Percentiles rank a stretch among this genome's conserved stretches.
Evolutionary conservation across 345 rosid genomes (phyloP).

Genomic region (Bruguiera parviflora): DNA sequence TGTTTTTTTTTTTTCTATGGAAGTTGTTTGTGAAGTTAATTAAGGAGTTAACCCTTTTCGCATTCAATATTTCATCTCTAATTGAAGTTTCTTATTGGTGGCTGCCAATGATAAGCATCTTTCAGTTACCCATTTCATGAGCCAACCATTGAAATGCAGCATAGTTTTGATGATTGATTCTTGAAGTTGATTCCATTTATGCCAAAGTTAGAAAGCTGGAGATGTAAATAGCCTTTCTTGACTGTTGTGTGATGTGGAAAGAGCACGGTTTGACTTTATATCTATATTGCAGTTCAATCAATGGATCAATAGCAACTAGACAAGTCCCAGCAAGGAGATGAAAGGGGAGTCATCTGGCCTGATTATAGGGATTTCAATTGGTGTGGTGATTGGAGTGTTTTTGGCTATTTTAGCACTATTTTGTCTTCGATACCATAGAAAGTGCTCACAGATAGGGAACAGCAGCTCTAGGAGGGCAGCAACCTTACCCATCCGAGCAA

Average conservation of each 20-base stretch:
- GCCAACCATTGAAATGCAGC: not conserved
- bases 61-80: conserved; percentile 5
- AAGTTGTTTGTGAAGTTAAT: not conserved
- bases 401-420: conserved; percentile 62
- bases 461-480: conserved; percentile 84
- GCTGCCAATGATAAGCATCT: not conserved
- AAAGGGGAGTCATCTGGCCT: conserved; percentile 73
- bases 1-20: too few relatives aligned
- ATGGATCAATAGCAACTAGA: conserved; percentile 44
- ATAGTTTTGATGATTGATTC: not conserved
- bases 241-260: conserved; percentile 5
- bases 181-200: not conserved
- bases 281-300: conserved; percentile 37
- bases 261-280: conserved; percentile 16
- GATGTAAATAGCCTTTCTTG: not conserved
- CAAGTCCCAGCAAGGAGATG: conserved; percentile 42
- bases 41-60: conserved; percentile 1
- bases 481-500: conserved; percentile 69
- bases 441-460: conserved; percentile 78
- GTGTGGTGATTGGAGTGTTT: conserved; percentile 85
- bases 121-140: not conserved
- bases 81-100: conserved; percentile 18
- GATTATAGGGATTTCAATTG: conserved; percentile 84
- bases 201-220: not conserved
- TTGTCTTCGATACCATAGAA: conserved; percentile 65